phyloP scores from a whole-genome alignment of 2,329 filamentous ascomycete species.

The Phyllosticta citriasiana region DNA sequence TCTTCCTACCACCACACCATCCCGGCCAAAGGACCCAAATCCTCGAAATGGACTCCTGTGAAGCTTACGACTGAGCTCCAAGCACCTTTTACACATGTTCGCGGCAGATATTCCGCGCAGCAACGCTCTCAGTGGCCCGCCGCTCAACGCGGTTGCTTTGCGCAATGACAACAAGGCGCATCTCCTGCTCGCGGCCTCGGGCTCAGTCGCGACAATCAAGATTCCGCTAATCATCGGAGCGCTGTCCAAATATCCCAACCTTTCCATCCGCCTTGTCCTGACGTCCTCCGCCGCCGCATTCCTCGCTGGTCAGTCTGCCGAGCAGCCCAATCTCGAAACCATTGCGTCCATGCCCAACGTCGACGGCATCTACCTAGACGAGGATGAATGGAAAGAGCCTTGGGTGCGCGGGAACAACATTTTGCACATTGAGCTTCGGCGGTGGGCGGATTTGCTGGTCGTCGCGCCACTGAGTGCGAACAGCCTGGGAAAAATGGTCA shows the following conservation, averaged over 20 bases:
- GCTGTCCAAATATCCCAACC: slow-evolving; percentile 41
- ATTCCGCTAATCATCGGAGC: slow-evolving; percentile 41
- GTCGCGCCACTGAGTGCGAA: slow-evolving; percentile 79
- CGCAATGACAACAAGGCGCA: slow-evolving; percentile 46
- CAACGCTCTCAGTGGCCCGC: background rate
- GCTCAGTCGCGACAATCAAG: slow-evolving; percentile 85
- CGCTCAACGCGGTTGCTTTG: background rate
- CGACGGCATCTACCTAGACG: slow-evolving; percentile 70
- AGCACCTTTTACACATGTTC: background rate
- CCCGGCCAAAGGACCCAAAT: background rate
- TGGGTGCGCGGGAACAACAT: slow-evolving; percentile 76
- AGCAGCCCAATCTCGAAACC: slow-evolving; percentile 60
- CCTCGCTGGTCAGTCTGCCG: slow-evolving; percentile 61
- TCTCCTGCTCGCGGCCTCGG: slow-evolving; percentile 56
- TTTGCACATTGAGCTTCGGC: slow-evolving; percentile 78
- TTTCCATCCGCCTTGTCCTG: slow-evolving; percentile 80
- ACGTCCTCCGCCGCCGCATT: slow-evolving; percentile 67
- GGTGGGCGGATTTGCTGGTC: slow-evolving; percentile 72
- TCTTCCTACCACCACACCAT: background rate
- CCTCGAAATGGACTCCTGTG: background rate
- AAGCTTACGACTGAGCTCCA: background rate
- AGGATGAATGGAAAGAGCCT: slow-evolving; percentile 69
- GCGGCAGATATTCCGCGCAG: background rate
- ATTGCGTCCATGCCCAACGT: slow-evolving; percentile 58
- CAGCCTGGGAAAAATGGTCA: slow-evolving; percentile 70